Percentiles rank a stretch among this genome's conserved stretches.
Conservation (phyloP, 2,329 filamentous ascomycete species). For the Phyllosticta capitalensis region DNA sequence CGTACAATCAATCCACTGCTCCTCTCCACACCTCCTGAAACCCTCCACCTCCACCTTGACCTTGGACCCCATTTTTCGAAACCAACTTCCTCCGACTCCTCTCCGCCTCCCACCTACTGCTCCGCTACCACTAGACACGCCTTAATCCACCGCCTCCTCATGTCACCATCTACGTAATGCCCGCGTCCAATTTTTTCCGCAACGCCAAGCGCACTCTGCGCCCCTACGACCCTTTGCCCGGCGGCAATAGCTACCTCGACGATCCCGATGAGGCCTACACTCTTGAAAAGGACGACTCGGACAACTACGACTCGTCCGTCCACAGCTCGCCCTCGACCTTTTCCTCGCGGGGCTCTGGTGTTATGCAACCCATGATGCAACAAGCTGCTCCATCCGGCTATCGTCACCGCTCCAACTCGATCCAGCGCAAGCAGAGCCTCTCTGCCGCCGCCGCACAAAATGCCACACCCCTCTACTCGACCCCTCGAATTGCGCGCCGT, state of each 20-base stretch:
- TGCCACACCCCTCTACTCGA: neutral
- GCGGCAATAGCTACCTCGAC: slow-evolving; percentile 13
- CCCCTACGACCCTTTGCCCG: slow-evolving; percentile 22
- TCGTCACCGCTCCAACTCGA: slow-evolving; percentile 14
- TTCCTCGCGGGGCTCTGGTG: slow-evolving; percentile 45
- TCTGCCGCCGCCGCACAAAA: slow-evolving; percentile 15
- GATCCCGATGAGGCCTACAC: slow-evolving; percentile 25
- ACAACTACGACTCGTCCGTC: slow-evolving; percentile 29
- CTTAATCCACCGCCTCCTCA: neutral
- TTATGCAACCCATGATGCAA: slow-evolving; percentile 32
- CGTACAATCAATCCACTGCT: neutral
- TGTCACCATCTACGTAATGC: slow-evolving; percentile 16
- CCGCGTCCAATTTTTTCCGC: slow-evolving; percentile 28
- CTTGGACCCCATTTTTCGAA: neutral
- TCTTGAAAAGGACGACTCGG: slow-evolving; percentile 31
- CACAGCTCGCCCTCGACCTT: slow-evolving; percentile 38
- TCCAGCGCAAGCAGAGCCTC: slow-evolving; percentile 17
- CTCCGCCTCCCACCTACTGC: slow-evolving; percentile 7
- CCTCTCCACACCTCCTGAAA: neutral
- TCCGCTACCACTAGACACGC: neutral
- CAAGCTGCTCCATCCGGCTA: slow-evolving; percentile 23
- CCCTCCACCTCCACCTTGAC: neutral
- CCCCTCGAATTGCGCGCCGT: slow-evolving; percentile 3
- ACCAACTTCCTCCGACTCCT: neutral
- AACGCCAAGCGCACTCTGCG: slow-evolving; percentile 29